Base-by-base conservation (phyloP, 2,329 filamentous ascomycete genomes). In the Venturia effusa region DNA sequence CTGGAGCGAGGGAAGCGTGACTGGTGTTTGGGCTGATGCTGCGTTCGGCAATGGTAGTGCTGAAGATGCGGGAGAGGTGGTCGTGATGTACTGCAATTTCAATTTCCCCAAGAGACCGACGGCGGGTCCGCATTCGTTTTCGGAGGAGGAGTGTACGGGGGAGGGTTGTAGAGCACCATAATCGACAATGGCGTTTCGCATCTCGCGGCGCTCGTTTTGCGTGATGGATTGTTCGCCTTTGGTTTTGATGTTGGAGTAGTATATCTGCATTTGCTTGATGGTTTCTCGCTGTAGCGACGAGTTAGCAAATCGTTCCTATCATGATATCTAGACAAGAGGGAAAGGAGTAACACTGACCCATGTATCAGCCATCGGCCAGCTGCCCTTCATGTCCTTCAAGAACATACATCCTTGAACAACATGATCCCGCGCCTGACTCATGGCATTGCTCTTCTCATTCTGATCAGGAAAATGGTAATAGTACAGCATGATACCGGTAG, bases 261-360 rank as follows among this genome's bases (percentile, higher is more conserved):
- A 76, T 0, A 71, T 74, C 59, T 76, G 74, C 74, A 76, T 76
- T 65, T 74, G 74, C 63, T 75, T 76, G 67, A 76, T 76, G 1
- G 74, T 76, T 48, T 76, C 74, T 39, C 74, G 75, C 74, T 75
- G 34, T 24, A 10, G 10, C 22, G 59, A 15, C 37, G 7, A 11
- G 10, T 57, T 7, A 24, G 22, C 6, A 4, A 22, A 4, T n/a
- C n/a, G 1, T 8, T 3, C 10, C 19, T 59, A 11, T 10, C 6
- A 48, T 24, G 1, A 13, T 17, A n/a, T 24, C 4, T n/a, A 37
- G 8, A 22, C 1, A 7, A 39, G 1, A 45, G 13, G 30, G 43
- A 32, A 61, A 54, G 24, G 39, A 34, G 22, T 2, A 27, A 27
- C 48, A 27, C 69, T 65, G 62, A 73, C 73, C 74, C 74, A 76